Percentiles rank a stretch among this genome's conserved stretches.
Conservation (phyloP, 2,329 filamentous ascomycete species). For the Pseudocercospora fuligena region DNA sequence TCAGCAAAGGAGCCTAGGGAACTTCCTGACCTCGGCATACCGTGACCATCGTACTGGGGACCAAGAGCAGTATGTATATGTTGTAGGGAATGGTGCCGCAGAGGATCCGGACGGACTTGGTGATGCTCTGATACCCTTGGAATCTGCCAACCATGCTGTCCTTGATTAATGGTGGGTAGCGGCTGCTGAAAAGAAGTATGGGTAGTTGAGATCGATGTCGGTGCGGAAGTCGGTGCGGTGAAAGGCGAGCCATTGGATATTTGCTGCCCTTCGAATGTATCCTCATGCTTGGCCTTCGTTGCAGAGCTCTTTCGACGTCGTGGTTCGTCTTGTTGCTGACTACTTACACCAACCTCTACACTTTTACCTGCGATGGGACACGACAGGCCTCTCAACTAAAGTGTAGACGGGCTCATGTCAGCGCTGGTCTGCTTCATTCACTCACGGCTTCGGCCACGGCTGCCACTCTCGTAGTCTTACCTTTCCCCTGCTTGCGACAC, state of each 20-base stretch:
- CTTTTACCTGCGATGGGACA: conserved; percentile 62
- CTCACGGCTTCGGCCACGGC: neutral
- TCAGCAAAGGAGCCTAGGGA: conserved; percentile 54
- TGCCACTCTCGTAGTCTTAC: neutral
- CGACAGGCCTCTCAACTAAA: conserved; percentile 75
- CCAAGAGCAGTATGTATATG: conserved; percentile 49
- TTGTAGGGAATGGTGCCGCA: conserved; percentile 48
- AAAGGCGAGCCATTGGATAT: conserved; percentile 9
- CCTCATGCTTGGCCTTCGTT: conserved; percentile 13
- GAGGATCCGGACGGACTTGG: conserved; percentile 36
- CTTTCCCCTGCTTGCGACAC: conserved; percentile 93
- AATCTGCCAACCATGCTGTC: conserved; percentile 42
- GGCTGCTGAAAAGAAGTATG: conserved; percentile 22
- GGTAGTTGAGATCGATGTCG: conserved; percentile 13
- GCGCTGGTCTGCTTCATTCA: neutral
- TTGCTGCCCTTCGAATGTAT: conserved; percentile 1
- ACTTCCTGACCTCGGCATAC: conserved; percentile 51
- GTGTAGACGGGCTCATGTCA: neutral
- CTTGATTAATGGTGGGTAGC: conserved; percentile 25
- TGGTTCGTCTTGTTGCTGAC: conserved; percentile 26
- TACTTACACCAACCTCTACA: conserved; percentile 25
- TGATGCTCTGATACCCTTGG: conserved; percentile 47
- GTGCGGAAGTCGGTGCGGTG: conserved; percentile 19
- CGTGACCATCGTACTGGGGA: conserved; percentile 47
- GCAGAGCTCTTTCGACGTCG: conserved; percentile 23